Evolutionary conservation across 78 protist genomes (phyloP).

Genomic region (Protostelium mycophagum): DNA sequence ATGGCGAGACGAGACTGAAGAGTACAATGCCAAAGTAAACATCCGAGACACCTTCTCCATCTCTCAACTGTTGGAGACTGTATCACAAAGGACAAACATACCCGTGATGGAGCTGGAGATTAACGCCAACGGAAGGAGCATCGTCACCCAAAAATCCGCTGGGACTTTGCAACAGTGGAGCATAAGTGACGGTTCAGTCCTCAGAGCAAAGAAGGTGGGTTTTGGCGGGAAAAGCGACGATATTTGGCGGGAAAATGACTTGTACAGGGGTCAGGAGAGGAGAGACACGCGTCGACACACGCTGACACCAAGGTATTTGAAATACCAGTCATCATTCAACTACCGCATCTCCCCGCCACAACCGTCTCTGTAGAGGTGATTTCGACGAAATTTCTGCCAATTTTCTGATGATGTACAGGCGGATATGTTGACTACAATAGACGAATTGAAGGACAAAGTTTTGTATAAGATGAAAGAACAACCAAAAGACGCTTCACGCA

Average conservation of each 20-base stretch:
- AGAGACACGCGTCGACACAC: too few relatives aligned
- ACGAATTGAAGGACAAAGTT: not conserved
- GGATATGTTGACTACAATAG: not conserved
- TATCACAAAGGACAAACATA: not conserved
- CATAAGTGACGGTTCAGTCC: not conserved
- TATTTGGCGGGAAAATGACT: too few relatives aligned
- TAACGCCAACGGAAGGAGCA: not conserved
- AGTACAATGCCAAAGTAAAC: not conserved
- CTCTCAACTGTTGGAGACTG: not conserved
- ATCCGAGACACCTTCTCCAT: not conserved
- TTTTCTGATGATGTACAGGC: not conserved
- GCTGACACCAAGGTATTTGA: not conserved
- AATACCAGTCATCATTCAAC: not conserved
- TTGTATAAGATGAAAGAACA: not conserved
- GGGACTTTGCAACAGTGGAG: not conserved
- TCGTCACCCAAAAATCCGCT: not conserved
- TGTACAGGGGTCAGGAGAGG: too few relatives aligned
- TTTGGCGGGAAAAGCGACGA: too few relatives aligned
- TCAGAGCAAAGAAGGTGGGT: not conserved
- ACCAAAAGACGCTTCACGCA: not conserved
- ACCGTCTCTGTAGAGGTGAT: not conserved
- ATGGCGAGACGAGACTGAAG: not conserved
- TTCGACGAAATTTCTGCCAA: not conserved
- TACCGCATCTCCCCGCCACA: not conserved
- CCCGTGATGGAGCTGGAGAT: not conserved